Evolutionary conservation across 441 rosid species (phyloP).

Genomic region (Erysimum cheiri): DNA sequence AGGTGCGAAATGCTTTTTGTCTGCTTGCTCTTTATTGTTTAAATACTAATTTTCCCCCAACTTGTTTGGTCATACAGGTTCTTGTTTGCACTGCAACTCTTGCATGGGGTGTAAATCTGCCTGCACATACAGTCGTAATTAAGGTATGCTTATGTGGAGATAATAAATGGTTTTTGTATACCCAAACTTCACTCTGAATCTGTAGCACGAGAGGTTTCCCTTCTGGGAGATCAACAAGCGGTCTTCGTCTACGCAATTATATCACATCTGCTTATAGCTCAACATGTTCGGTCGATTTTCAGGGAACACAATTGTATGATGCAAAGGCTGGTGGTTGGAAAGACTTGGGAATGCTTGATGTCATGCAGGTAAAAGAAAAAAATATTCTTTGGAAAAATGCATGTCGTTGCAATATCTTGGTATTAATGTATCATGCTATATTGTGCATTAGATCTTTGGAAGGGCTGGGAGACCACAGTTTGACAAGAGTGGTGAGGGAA

Average conservation of each 20-base stretch:
- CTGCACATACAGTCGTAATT: constrained; percentile 98
- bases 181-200: constrained; percentile 26
- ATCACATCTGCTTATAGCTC: constrained; percentile 20
- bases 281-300: constrained; percentile 34
- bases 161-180: constrained; percentile 7
- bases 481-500: constrained; percentile 99
- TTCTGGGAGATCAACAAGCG: constrained; percentile 27
- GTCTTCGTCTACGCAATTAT: constrained; percentile 17
- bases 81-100: constrained; percentile 99
- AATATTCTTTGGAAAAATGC: constrained; percentile 30
- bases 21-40: constrained; percentile 33
- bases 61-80: constrained; percentile 60
- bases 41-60: constrained; percentile 23
- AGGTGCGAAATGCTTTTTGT: constrained; percentile 55
- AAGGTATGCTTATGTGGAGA: constrained; percentile 64
- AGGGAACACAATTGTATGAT: constrained; percentile 99
- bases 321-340: constrained; percentile 99
- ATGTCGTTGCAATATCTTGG: constrained; percentile 18
- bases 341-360: constrained; percentile 99
- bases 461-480: constrained; percentile 99
- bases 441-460: constrained; percentile 81
- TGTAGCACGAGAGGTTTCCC: constrained; percentile 21
- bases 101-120: constrained; percentile 99
- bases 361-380: constrained; percentile 80
- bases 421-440: constrained; percentile 28